phyloP scores from a whole-genome alignment of 768 basidiomycete genomes.

The Phylloporus sp. region DNA sequence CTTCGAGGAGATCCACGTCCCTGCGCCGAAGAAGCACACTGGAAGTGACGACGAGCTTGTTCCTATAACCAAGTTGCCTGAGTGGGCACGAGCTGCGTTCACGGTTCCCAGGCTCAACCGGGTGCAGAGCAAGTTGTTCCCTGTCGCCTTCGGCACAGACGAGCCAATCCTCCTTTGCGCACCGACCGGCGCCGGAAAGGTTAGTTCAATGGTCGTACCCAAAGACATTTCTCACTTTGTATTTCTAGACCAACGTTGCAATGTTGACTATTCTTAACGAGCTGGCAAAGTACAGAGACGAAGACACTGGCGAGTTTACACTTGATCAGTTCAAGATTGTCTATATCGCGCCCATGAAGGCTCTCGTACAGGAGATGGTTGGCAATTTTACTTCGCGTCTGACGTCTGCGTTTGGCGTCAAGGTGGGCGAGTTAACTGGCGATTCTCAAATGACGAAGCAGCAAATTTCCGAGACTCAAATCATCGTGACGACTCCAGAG shows the following conservation, averaged over 20 bases:
- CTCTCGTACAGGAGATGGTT: slow-evolving; percentile 98
- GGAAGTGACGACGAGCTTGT: slow-evolving; percentile 65
- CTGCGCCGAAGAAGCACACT: slow-evolving; percentile 79
- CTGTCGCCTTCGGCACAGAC: slow-evolving; percentile 90
- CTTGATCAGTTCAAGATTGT: slow-evolving; percentile 93
- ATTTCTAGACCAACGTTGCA: slow-evolving; percentile 87
- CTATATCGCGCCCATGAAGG: slow-evolving; percentile 99
- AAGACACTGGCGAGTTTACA: slow-evolving; percentile 74
- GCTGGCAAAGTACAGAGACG: slow-evolving; percentile 82
- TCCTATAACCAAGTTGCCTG: slow-evolving; percentile 66
- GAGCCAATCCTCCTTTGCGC: slow-evolving; percentile 95
- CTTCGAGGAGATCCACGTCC: slow-evolving; percentile 97
- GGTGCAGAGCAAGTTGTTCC: slow-evolving; percentile 90
- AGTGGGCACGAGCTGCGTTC: slow-evolving; percentile 88
- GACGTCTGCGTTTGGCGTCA: slow-evolving; percentile 57
- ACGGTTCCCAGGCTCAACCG: slow-evolving; percentile 79
- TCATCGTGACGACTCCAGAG: slow-evolving; percentile 98
- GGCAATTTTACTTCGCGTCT: slow-evolving; percentile 87
- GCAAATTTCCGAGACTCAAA: slow-evolving; percentile 94
- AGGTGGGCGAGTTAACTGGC: slow-evolving; percentile 93
- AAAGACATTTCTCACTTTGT: slow-evolving; percentile 10
- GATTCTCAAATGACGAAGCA: slow-evolving; percentile 98
- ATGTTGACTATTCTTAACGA: slow-evolving; percentile 94
- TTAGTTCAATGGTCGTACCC: slow-evolving; percentile 31
- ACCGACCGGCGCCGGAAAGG: slow-evolving; percentile 98